phyloP scores from a whole-genome alignment of 2,329 filamentous ascomycete genomes.

The Colletotrichum magnum region DNA sequence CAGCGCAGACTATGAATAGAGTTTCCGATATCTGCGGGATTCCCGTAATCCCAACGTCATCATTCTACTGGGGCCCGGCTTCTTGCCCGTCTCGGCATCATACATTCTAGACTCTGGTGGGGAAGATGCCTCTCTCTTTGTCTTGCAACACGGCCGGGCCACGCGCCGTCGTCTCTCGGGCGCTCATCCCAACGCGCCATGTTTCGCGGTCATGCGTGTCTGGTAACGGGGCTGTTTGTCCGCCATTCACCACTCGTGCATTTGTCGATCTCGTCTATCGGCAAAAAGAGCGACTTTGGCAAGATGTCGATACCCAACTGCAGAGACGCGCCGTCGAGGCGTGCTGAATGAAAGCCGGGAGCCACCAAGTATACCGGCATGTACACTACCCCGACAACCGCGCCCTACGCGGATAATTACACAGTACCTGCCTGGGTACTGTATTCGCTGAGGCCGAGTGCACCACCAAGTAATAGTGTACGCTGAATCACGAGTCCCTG shows the following conservation, averaged over 20 bases:
- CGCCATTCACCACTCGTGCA: constrained; percentile 10
- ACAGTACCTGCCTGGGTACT: too few species aligned
- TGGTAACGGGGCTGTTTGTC: not conserved
- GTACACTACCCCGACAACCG: too few species aligned
- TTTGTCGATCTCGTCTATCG: constrained; percentile 20
- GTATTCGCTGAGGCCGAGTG: not conserved
- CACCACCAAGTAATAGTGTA: not conserved
- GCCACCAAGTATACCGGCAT: too few species aligned
- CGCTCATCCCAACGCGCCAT: constrained; percentile 15
- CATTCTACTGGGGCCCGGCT: constrained; percentile 3
- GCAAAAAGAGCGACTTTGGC: constrained; percentile 23
- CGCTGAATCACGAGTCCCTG: not conserved
- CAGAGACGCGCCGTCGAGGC: too few species aligned
- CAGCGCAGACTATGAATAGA: not conserved
- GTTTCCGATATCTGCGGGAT: constrained; percentile 10
- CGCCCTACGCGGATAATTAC: too few species aligned
- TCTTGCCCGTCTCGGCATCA: constrained; percentile 11
- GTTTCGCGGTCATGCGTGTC: constrained; percentile 14
- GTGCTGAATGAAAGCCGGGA: too few species aligned
- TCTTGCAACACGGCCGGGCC: constrained; percentile 16
- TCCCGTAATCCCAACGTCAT: constrained; percentile 32
- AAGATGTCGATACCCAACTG: not conserved
- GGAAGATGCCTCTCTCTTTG: constrained; percentile 16
- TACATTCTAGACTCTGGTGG: not conserved
- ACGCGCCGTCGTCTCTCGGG: constrained; percentile 18